Base-by-base conservation (phyloP, 164 flowering plant genomes). In the Santalum album region DNA sequence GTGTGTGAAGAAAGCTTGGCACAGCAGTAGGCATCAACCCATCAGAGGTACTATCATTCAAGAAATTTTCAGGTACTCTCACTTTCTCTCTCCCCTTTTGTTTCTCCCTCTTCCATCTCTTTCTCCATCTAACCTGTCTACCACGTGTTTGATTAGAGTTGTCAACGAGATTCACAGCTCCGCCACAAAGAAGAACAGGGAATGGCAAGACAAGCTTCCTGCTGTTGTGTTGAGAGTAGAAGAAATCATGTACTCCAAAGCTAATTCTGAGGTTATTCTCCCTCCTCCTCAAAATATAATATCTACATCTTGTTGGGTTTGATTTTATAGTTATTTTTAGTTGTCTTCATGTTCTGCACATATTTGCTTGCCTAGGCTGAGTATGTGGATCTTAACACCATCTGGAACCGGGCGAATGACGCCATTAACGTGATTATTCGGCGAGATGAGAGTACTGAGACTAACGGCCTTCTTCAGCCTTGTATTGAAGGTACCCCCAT, bases 161-260 rank as follows among this genome's bases (percentile, higher is more conserved):
- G 51, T 49, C 27, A 49, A 25, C 7, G 27, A 25, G 51, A 23
- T 49, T 49, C 51, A 49, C 51, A 6, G 51, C 27, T 12, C 51
- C 5, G 27, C n/a, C 15, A 49, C 51, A 0, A 49, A 49, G 51
- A 49, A 49, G 27, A 49, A 49, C 51, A 49, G 16, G 27, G 51
- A 49, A 25, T 49, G 51, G 51, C 51, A 49, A 25, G 51, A 49
- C 7, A 49, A 49, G 51, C 26, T 49, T 12, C 51, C 51, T 23
- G 12, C 27, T 15, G 51, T 49, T 23, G 51, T 49, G 26, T 24
- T 49, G 27, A 10, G 19, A 23, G 27, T 27, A 25, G 51, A 49
- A 25, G 51, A 49, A 25, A 49, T 49, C 6, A 49, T 49, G 51
- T 49, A 49, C 51, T 49, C 27, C 27, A 49, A 49, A 12, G 51